A percentile compares a stretch with the other conserved stretches of the same genome.
phyloP scores from a whole-genome alignment of 306 rosid genomes.

The Dryas octopetala region DNA sequence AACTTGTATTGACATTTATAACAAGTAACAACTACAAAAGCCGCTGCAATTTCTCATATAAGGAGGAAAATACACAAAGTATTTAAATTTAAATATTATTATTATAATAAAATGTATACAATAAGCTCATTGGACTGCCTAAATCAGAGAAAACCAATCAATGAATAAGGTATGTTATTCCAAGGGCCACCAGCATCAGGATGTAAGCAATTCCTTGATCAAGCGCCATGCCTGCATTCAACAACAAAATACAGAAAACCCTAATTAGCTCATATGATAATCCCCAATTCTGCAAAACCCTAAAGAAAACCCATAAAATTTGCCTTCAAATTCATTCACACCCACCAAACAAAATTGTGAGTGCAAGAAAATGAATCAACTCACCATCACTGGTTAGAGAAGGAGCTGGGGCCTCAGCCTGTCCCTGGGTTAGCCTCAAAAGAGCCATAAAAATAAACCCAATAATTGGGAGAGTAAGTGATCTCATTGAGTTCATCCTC shows the following conservation, averaged over 20 bases:
- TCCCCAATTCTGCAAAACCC: not conserved
- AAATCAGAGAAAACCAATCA: constrained; percentile 14
- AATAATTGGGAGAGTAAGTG: constrained; percentile 37
- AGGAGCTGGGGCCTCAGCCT: constrained; percentile 30
- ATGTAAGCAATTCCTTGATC: constrained; percentile 76
- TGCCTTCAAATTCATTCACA: not conserved
- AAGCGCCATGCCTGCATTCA: constrained; percentile 44
- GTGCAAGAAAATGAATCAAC: constrained; percentile 1
- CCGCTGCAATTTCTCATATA: constrained; percentile 21
- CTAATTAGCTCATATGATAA: not conserved
- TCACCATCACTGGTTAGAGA: constrained; percentile 55
- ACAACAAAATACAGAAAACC: not conserved
- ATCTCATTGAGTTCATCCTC: constrained; percentile 31
- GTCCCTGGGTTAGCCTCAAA: constrained; percentile 40
- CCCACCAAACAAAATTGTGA: not conserved
- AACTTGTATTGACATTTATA: not conserved
- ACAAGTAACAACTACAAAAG: not conserved
- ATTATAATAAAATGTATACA: not conserved
- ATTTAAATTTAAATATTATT: not conserved
- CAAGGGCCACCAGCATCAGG: constrained; percentile 65
- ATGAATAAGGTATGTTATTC: constrained; percentile 58
- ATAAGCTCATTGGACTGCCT: constrained; percentile 5
- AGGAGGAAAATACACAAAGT: constrained; percentile 21
- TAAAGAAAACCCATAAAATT: not conserved
- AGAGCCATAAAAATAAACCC: constrained; percentile 41